Evolutionary conservation across 1,284 basidiomycete genomes (phyloP).

Genomic region (Exsudoporus floridanus): DNA sequence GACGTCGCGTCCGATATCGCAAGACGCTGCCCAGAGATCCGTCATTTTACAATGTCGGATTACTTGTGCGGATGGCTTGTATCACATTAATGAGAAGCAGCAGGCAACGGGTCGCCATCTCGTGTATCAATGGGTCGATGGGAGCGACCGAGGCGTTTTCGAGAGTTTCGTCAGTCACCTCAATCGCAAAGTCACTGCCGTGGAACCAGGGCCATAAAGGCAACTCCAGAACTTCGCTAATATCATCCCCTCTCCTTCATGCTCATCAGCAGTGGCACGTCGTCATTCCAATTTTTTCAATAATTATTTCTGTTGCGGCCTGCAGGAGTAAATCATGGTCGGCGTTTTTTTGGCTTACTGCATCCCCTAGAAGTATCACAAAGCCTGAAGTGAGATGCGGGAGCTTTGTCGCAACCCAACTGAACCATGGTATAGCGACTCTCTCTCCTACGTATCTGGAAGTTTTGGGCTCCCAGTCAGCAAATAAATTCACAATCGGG

Average conservation of each 20-base stretch:
- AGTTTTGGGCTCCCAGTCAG: too few species aligned
- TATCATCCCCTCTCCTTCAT: background rate
- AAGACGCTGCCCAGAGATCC: background rate
- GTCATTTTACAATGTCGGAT: constrained; percentile 27
- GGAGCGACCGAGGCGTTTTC: constrained; percentile 57
- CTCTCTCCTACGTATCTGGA: too few species aligned
- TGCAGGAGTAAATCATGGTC: too few species aligned
- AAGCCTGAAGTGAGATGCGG: too few species aligned
- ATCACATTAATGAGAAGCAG: constrained; percentile 15
- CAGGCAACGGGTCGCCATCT: constrained; percentile 30
- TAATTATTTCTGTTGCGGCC: too few species aligned
- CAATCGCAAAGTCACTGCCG: constrained; percentile 32
- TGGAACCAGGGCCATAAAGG: background rate
- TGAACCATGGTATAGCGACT: too few species aligned
- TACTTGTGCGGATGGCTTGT: constrained; percentile 29
- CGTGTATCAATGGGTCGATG: constrained; percentile 63
- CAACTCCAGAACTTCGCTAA: background rate
- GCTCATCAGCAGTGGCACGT: constrained; percentile 15
- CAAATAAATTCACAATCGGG: too few species aligned
- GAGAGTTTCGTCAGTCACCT: constrained; percentile 71
- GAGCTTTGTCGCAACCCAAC: too few species aligned
- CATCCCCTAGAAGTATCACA: too few species aligned
- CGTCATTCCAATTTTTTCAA: too few species aligned
- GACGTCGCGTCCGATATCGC: constrained; percentile 10
- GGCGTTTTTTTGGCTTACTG: too few species aligned